Base-by-base conservation (phyloP, 768 basidiomycete species). In the Lactarius trivialis region DNA sequence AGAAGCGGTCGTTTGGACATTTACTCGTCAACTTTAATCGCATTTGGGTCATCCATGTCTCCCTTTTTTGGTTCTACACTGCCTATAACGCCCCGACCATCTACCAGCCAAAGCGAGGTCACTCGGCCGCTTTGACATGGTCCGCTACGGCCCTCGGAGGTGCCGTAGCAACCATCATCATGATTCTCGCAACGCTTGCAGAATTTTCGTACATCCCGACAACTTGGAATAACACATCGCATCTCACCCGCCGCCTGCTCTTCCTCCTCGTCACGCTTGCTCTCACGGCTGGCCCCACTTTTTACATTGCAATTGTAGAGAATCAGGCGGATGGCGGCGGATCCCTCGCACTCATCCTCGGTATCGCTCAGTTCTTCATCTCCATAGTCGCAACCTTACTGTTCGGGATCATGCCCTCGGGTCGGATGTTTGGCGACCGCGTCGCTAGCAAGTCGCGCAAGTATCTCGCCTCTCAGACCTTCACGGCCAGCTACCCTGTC, bases 1-100 rank as follows among this genome's bases (percentile, higher is more conserved):
- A 99, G 75, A 93, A 94, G 71, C 93, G 97, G 33, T 95, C 95
- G 0, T 93, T 96, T 74, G 90, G 93, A 43, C 97, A 99, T 74
- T 81, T 98, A 1, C 82, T 98, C 61, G 95, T 99, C 82, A 98
- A 99, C 81, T 99, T 99, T 80, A 98, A 98, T 78, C 91, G 96
- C 52, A 92, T 99, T 68, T 99, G 97, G 95, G 93, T 98, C 74
- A 89, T 96, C 65, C 97, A 98, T 76, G 79, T 99, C 61, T 84
- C 95, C 34, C 75, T 98, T 72, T 98, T 88, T 80, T 98, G 89
- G 83, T 98, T 87, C 77, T 98, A 97, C 78, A 98, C 95, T 21
- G 81, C 96, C 41, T 97, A 82, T 79, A 98, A 98, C 75, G 89
- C 94, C 17, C 92, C 93, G 1, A 84, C 82, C 37, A 79, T 98